These are phyloP conservation scores for Byssochlamys sp. DNA, from an alignment of 2,329 filamentous ascomycete species.

Conservation along the genomic window DNA sequence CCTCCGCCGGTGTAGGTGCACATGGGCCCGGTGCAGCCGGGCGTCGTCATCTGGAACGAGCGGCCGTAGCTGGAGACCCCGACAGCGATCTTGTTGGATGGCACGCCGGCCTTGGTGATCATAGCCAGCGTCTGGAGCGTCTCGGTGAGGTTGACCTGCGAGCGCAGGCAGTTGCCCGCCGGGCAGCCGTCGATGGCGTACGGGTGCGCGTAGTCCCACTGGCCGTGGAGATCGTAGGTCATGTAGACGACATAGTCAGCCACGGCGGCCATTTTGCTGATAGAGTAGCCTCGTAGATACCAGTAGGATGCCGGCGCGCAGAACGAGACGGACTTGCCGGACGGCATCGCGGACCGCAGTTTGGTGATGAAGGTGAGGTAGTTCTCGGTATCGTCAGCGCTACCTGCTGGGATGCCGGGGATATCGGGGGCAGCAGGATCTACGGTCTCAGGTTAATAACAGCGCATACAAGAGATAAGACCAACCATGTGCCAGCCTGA, in stretches of 20 bases:
- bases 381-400: constrained; percentile 20
- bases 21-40: constrained; percentile 18
- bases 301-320: constrained; percentile 17
- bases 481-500: too few species aligned
- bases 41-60: constrained; percentile 23
- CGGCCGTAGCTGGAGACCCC: constrained; percentile 29
- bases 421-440: constrained; percentile 29
- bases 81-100: constrained; percentile 21
- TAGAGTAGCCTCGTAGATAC: constrained; percentile 24
- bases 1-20: constrained; percentile 25
- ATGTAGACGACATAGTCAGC: constrained; percentile 30
- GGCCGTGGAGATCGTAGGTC: constrained; percentile 30
- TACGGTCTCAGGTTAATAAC: too few species aligned
- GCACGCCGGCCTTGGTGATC: constrained; percentile 31
- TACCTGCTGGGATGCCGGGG: constrained; percentile 24
- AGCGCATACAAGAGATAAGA: too few species aligned
- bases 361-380: constrained; percentile 25
- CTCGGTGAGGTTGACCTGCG: constrained; percentile 34
- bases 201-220: constrained; percentile 18
- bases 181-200: constrained; percentile 14
- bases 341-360: constrained; percentile 13
- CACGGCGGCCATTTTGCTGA: constrained; percentile 14
- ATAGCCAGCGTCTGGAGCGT: constrained; percentile 25
- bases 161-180: constrained; percentile 23
- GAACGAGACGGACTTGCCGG: constrained; percentile 14